Base-by-base conservation (phyloP, 805 yeast species). In the Zygosaccharomyces siamensis region DNA sequence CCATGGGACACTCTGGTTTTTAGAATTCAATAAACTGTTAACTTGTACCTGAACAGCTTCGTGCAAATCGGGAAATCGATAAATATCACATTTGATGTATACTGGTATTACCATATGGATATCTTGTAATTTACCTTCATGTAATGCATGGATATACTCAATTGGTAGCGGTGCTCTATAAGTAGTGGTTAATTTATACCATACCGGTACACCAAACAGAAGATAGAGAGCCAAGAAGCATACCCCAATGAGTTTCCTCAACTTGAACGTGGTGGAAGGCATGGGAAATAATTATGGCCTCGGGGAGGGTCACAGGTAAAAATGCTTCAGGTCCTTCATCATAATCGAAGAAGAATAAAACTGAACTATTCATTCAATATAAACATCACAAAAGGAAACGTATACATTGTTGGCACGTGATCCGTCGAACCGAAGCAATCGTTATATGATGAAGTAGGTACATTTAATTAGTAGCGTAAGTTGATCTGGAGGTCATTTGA, bases 31-130 rank as follows among this genome's bases (percentile, higher is more conserved):
- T 39, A 76, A 66, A 12, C 69, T 66, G 50, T 75, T 70, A 1
- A 78, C 58, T 55, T 79, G 78, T 10, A 72, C 57, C 50, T 77
- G 76, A 1, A 76, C 60, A 0, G 85, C 89, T 38, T 72, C 72
- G 1, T 75, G 77, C 16, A 89, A 59, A 62, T 89, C 96, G 0
- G 92, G 90, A 55, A 83, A 81, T 14, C 68, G 64, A 53, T 80
- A 73, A 1, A 77, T 78, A 8, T 73, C 72, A 1, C 61, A 60
- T n/a, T 66, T 63, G 20, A 73, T 55, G 42, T 67, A 72, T 3
- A 78, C 68, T 0, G 79, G 80, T 5, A 78, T 68, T 2, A 58
- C 66, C 37, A 79, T 46, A 21, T 64, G 63, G 2, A 79, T 51
- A 56, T 78, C 83, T 20, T 64, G 55, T 39, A 73, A 64, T 10